A percentile compares a stretch with the other conserved stretches of the same genome.
Conservation (phyloP, 1,284 basidiomycete species). For the Heliocybe sulcata region DNA sequence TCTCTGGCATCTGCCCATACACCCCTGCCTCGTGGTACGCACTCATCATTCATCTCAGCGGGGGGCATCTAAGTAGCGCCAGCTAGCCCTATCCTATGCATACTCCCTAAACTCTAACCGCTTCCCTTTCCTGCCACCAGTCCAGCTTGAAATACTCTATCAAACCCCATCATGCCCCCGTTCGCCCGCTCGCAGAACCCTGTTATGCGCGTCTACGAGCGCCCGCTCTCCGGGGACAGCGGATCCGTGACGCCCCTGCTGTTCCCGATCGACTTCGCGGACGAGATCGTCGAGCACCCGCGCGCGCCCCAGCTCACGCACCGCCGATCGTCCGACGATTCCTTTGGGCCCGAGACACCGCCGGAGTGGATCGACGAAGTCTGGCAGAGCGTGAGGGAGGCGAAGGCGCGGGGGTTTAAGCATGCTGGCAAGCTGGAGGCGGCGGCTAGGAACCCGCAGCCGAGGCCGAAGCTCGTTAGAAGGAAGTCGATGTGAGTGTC, state of each 20-base stretch:
- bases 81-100: not conserved
- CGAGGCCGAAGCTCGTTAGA: slow-evolving; percentile 32
- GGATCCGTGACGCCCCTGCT: not conserved
- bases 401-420: slow-evolving; percentile 41
- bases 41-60: not conserved
- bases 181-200: not conserved
- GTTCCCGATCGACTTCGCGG: not conserved
- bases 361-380: slow-evolving; percentile 46
- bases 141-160: not conserved
- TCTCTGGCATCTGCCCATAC: not conserved
- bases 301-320: not conserved
- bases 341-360: slow-evolving; percentile 24
- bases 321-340: slow-evolving; percentile 7
- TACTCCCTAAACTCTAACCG: not conserved
- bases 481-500: slow-evolving; percentile 49
- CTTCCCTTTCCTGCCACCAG: not conserved
- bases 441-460: slow-evolving; percentile 13
- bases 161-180: too few relatives aligned
- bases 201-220: not conserved
- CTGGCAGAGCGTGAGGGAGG: slow-evolving; percentile 55
- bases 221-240: not conserved
- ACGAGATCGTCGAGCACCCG: slow-evolving; percentile 2
- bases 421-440: slow-evolving; percentile 4
- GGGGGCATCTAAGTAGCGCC: not conserved
- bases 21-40: not conserved